Conservation (phyloP, 306 rosid genomes). For the Ceratonia siliqua region DNA sequence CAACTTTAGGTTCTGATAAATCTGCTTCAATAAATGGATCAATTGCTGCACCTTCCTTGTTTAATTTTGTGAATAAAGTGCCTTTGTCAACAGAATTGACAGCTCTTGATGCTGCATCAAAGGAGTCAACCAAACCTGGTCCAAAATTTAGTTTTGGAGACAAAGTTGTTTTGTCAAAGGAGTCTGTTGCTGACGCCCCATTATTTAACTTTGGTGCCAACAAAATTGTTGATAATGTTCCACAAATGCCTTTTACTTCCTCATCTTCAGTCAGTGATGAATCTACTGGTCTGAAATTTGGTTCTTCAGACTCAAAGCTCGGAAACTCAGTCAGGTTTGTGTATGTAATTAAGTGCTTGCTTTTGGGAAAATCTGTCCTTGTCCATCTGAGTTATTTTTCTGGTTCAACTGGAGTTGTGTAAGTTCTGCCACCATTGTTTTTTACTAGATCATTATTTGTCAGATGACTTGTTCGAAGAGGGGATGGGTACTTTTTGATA, state of each 20-base stretch:
- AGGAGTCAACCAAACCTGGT: slow-evolving; percentile 32
- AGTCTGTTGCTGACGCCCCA: slow-evolving; percentile 39
- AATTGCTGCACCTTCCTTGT: slow-evolving; percentile 35
- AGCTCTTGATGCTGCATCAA: slow-evolving; percentile 28
- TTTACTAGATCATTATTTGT: neutral
- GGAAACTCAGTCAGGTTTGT: slow-evolving; percentile 66
- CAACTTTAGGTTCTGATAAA: slow-evolving; percentile 41
- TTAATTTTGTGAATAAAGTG: slow-evolving; percentile 31
- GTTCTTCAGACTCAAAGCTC: slow-evolving; percentile 40
- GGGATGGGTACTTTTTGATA: neutral
- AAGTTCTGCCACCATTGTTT: neutral
- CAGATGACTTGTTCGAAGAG: slow-evolving; percentile 8
- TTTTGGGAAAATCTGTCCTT: neutral
- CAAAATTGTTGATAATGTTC: slow-evolving; percentile 37
- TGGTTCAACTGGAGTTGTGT: neutral
- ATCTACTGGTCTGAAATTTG: slow-evolving; percentile 35
- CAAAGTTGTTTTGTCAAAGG: slow-evolving; percentile 42
- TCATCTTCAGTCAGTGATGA: slow-evolving; percentile 37
- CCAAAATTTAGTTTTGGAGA: slow-evolving; percentile 42
- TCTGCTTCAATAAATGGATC: slow-evolving; percentile 43
- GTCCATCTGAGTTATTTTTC: neutral
- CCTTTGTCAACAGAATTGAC: slow-evolving; percentile 14
- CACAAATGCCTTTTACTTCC: slow-evolving; percentile 37
- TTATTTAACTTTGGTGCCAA: slow-evolving; percentile 30
- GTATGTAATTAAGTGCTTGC: neutral